Evolutionary conservation across 2,329 filamentous ascomycete genomes (phyloP), one percentile per base, ranked within the genome.

Genomic region (Alternaria ethzedia): DNA sequence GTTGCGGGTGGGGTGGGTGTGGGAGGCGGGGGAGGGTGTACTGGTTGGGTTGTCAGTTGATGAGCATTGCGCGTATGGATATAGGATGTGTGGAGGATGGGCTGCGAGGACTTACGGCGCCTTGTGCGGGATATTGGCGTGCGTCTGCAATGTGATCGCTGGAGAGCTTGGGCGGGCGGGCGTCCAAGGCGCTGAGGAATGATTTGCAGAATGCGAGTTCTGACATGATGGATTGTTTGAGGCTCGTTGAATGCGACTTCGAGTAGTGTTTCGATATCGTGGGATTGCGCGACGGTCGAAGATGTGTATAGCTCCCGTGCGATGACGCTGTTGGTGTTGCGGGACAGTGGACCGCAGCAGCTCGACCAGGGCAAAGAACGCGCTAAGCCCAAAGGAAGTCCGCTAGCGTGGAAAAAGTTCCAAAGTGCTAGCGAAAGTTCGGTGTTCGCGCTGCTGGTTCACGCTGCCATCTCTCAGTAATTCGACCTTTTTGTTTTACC

Each of bases 141-240:
- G 93, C 89, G 77, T 97, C 93, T 81, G 95, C 92, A 80, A 96
- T 90, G 88, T 97, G 91, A 80, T 98, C 93, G 68, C 92, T 85
- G n/a, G 91, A 89, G 67, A 98, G 87, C 84, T 94, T 96, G 73
- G 89, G 81, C 8, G 94, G 91, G 54, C 90, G 89, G 64, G 89
- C 87, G 81, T 97, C 93, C 66, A 98, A 88, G 21, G 89, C 87
- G 56, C 89, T 85, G 71, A 99, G 89, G 81, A 97, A 97, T 30
- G 88, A 86, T 81, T 91, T 93, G 72, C 93, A 91, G 80, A 97
- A 98, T 54, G 89, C 84, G 64, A 94, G 82, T 86, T 97, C 94
- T n/a, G 78, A 75, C 79, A 81, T 81, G 64, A 50, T 70, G 61
- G 67, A 54, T 54, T 56, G 55, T 15, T 25, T 4, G 43, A 15